Percentiles rank a stretch among this genome's conserved stretches.
Conservation (phyloP, 208 protist species). For the Herpetomonas samuelpessoai region DNA sequence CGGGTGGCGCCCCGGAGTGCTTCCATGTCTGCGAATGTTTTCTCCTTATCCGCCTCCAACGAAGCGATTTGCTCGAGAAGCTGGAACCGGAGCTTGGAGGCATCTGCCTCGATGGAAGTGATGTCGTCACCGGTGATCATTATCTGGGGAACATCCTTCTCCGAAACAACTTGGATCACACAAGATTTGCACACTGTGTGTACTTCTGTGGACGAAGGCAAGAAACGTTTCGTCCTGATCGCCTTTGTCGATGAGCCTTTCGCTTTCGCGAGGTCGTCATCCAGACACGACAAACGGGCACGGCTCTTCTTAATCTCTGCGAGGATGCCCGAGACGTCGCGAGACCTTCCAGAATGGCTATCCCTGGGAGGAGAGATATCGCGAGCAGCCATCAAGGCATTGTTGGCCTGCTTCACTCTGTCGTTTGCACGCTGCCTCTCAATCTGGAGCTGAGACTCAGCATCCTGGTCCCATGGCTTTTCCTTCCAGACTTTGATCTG, state of each 20-base stretch:
- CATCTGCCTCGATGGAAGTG: conserved; percentile 4
- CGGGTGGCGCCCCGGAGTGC: neutral
- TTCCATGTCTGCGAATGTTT: conserved; percentile 1
- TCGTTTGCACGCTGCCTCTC: neutral
- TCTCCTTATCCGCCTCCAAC: neutral
- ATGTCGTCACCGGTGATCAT: conserved; percentile 3
- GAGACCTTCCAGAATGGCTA: neutral
- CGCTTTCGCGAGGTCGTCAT: neutral
- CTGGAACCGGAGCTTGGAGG: neutral
- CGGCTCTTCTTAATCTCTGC: conserved; percentile 1
- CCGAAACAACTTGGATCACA: conserved; percentile 5
- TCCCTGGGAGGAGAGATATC: neutral
- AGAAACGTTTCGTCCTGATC: neutral
- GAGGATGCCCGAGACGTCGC: conserved; percentile 3
- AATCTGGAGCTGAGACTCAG: neutral
- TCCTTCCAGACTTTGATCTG: neutral
- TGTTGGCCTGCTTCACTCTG: neutral
- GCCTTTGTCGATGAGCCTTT: neutral
- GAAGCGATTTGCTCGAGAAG: neutral
- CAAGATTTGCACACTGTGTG: conserved; percentile 9
- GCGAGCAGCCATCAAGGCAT: neutral
- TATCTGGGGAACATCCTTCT: neutral
- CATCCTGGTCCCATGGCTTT: conserved; percentile 4
- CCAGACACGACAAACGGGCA: neutral
- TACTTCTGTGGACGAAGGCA: neutral